phyloP scores from a whole-genome alignment of 2,329 filamentous ascomycete genomes.

The Myrmaecium sp. region DNA sequence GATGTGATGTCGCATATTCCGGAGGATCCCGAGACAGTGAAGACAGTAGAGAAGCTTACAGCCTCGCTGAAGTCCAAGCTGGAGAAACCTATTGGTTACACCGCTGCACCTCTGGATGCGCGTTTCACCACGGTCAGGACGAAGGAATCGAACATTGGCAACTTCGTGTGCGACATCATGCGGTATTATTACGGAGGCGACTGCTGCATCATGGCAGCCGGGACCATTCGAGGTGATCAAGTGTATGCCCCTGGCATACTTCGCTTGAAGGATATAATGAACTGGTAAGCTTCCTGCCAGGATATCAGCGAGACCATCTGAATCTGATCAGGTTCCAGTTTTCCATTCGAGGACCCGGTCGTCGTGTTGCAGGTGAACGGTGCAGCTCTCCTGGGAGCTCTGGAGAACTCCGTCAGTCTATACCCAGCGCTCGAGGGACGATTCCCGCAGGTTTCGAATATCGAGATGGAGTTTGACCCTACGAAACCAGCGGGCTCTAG shows the following conservation, averaged over 20 bases:
- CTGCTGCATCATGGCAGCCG: conserved; percentile 68
- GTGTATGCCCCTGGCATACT: conserved; percentile 71
- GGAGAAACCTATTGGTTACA: conserved; percentile 71
- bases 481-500: conserved; percentile 42
- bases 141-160: conserved; percentile 68
- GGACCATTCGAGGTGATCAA: conserved; percentile 76
- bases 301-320: no score
- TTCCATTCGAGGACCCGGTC: conserved; percentile 83
- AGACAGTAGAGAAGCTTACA: conserved; percentile 52
- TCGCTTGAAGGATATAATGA: conserved; percentile 64
- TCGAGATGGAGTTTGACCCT: conserved; percentile 57
- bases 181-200: conserved; percentile 65
- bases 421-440: conserved; percentile 71
- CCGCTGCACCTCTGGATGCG: conserved; percentile 64
- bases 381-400: conserved; percentile 54
- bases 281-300: conserved; percentile 33
- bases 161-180: conserved; percentile 89
- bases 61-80: conserved; percentile 58
- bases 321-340: conserved; percentile 22
- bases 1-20: conserved; percentile 55
- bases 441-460: conserved; percentile 77
- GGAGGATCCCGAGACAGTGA: conserved; percentile 42
- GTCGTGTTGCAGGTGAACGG: conserved; percentile 60
- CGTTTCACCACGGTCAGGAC: conserved; percentile 69
- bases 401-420: conserved; percentile 68